These are phyloP conservation scores for Nicotiana tabacum DNA, from an alignment of 257 asterid species.

Conservation along the genomic window DNA sequence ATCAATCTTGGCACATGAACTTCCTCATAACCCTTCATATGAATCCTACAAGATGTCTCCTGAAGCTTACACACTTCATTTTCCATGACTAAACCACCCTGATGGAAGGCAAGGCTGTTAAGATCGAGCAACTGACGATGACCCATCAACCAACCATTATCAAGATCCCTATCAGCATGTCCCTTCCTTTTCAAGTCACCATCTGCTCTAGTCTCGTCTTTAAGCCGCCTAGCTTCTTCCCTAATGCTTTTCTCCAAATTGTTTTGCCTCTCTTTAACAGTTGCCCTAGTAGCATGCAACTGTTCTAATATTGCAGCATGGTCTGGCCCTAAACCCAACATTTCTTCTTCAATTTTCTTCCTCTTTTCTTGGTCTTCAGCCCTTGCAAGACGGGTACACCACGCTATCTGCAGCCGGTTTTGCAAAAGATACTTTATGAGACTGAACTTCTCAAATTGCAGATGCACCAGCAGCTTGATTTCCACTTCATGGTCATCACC, in stretches of 20 bases:
- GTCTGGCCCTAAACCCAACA: conserved; percentile 31
- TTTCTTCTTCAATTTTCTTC: conserved; percentile 32
- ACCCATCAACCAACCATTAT: conserved; percentile 31
- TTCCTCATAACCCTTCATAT: conserved; percentile 36
- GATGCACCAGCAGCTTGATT: conserved; percentile 32
- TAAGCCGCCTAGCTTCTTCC: conserved; percentile 34
- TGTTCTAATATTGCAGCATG: conserved; percentile 35
- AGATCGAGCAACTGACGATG: conserved; percentile 41
- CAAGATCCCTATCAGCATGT: conserved; percentile 27
- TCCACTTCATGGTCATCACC: conserved; percentile 41
- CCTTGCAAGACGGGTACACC: conserved; percentile 45
- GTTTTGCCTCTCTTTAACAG: conserved; percentile 33
- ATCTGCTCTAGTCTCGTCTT: conserved; percentile 30
- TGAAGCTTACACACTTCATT: conserved; percentile 34
- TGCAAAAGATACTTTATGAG: conserved; percentile 33
- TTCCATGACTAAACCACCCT: conserved; percentile 29
- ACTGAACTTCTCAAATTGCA: conserved; percentile 31
- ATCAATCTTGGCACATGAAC: conserved; percentile 38
- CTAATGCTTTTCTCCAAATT: conserved; percentile 19
- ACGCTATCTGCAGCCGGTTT: conserved; percentile 38
- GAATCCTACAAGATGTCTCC: conserved; percentile 19
- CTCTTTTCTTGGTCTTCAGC: conserved; percentile 35
- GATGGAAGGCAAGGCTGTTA: conserved; percentile 28
- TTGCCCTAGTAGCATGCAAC: conserved; percentile 42
- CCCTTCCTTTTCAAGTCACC: conserved; percentile 14